Evolutionary conservation across 1,284 basidiomycete species (phyloP).

Genomic region (Papiliotrema flavescens): DNA sequence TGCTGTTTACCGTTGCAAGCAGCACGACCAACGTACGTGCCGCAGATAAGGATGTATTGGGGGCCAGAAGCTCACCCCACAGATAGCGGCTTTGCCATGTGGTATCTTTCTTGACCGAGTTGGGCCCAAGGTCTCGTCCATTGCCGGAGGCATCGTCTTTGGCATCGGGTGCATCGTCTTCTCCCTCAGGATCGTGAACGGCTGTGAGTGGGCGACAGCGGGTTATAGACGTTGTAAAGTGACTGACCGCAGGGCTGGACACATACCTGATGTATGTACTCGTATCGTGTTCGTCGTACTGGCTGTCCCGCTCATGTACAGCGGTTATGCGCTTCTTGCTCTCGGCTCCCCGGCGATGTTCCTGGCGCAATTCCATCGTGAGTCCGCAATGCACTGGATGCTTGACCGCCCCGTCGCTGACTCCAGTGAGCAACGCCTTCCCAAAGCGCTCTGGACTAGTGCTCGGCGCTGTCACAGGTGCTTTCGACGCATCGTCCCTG

Average conservation of each 20-base stretch:
- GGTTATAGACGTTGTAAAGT: too few relatives aligned
- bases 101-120: constrained; percentile 40
- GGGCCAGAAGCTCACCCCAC: not conserved
- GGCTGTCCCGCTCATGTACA: not conserved
- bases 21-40: constrained; percentile 43
- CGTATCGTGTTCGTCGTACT: not conserved
- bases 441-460: constrained; percentile 47
- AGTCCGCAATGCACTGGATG: not conserved
- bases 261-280: constrained; percentile 29
- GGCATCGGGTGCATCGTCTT: constrained; percentile 38
- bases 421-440: constrained; percentile 48
- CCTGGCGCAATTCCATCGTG: constrained; percentile 43
- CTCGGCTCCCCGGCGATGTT: constrained; percentile 47
- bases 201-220: too few relatives aligned
- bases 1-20: constrained; percentile 44
- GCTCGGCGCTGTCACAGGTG: constrained; percentile 47
- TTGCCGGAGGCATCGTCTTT: constrained; percentile 39
- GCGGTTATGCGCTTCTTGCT: constrained; percentile 46
- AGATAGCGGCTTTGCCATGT: constrained; percentile 42
- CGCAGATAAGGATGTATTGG: too few relatives aligned
- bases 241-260: constrained; percentile 25
- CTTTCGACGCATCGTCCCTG: constrained; percentile 48
- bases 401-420: not conserved
- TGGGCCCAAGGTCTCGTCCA: constrained; percentile 38
- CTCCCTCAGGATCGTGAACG: constrained; percentile 22